phyloP scores from a whole-genome alignment of 2,329 filamentous ascomycete species.

The Sporothrix curviconia region DNA sequence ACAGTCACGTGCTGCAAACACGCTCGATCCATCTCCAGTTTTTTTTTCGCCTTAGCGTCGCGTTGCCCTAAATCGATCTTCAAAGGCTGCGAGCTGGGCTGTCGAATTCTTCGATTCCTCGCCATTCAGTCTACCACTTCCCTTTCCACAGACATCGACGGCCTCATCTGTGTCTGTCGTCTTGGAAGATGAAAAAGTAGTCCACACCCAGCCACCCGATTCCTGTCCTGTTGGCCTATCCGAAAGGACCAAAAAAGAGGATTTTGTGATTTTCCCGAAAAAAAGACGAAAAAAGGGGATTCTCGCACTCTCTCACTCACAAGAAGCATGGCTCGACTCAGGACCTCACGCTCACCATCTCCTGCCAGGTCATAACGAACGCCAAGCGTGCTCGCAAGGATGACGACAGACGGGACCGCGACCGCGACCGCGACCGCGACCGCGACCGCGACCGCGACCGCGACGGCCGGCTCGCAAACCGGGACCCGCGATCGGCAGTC shows the following conservation, averaged over 20 bases:
- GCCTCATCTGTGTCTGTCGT: neutral
- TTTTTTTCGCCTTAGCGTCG: constrained; percentile 7
- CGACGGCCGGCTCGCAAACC: constrained; percentile 49
- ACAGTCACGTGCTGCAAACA: no score
- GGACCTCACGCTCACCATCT: constrained; percentile 80
- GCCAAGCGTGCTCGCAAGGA: constrained; percentile 61
- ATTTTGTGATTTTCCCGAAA: no score
- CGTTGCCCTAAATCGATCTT: constrained; percentile 1
- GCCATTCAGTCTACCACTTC: neutral
- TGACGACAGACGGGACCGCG: constrained; percentile 50
- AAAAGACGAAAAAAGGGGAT: neutral
- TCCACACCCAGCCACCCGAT: neutral
- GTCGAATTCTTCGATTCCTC: neutral
- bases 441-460: constrained; percentile 44
- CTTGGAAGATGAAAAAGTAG: constrained; percentile 7
- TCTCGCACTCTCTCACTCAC: neutral
- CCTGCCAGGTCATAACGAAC: constrained; percentile 76
- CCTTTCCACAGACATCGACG: neutral
- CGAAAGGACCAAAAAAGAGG: neutral
- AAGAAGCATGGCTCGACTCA: constrained; percentile 52
- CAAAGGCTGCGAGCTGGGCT: neutral
- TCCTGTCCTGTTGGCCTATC: constrained; percentile 1
- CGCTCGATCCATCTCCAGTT: constrained; percentile 5
- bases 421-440: constrained; percentile 38
- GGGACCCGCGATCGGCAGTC: no score